These are phyloP conservation scores for Penicillium rolfsii DNA, from an alignment of 2,329 filamentous ascomycete genomes.

Conservation along the genomic window DNA sequence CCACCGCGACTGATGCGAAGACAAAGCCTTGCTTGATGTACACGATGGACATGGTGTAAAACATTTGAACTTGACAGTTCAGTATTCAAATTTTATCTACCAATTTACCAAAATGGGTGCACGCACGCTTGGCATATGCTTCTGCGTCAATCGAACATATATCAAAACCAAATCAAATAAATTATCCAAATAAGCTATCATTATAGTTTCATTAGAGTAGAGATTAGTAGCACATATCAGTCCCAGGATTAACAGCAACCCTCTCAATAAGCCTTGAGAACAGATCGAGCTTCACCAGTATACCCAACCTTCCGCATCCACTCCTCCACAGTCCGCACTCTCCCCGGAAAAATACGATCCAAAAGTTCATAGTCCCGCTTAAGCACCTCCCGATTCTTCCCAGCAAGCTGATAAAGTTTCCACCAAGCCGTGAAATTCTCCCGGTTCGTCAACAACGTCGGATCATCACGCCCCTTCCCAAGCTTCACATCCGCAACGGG, in stretches of 20 bases:
- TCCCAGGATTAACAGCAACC: background rate
- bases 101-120: no score
- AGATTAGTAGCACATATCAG: background rate
- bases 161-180: no score
- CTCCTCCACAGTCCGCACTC: conserved; percentile 3
- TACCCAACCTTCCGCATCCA: conserved; percentile 10
- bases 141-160: no score
- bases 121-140: no score
- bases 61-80: no score
- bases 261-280: conserved; percentile 4
- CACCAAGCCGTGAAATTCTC: conserved; percentile 14
- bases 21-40: no score
- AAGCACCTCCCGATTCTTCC: background rate
- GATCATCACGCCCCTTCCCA: background rate
- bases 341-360: background rate
- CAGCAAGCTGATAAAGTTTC: background rate
- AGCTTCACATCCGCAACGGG: background rate
- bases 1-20: no score
- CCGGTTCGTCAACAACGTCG: conserved; percentile 1
- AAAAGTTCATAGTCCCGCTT: conserved; percentile 1
- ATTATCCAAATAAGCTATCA: no score
- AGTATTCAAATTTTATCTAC: no score
- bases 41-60: no score
- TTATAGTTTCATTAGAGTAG: background rate
- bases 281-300: background rate